Base-by-base conservation (phyloP, 2,329 filamentous ascomycete genomes). In the Podosphaera leucotricha region DNA sequence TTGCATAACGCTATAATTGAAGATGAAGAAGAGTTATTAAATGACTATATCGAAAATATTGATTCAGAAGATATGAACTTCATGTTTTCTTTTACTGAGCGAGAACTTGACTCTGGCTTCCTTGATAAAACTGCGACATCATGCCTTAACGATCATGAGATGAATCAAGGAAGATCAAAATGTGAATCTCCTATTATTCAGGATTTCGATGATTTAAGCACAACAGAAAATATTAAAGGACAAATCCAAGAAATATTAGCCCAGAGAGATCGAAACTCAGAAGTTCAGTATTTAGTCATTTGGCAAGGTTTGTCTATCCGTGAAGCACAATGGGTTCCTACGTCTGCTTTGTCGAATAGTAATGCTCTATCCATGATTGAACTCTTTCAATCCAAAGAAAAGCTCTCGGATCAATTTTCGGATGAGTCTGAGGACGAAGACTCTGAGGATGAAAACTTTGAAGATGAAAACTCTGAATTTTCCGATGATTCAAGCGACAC, bases 271-370 rank as follows among this genome's bases (percentile, higher is more conserved):
- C 61, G 65, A 37, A 55, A 57, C 18, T 59, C 54, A 38, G 66
- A 66, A 22, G 38, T 62, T 2, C 66, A 70, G 46, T 72, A 71
- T 51, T 62, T 71, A 24, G 62, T 70, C n/a, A 62, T 66, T 26
- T 66, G 64, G 51, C 54, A 63, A 47, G 60, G 61, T 28, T 58
- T 61, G 10, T 56, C 57, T 10, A 50, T 56, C 1, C 65, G 68
- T 48, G 64, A 70, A 46, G 65, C 67, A 24, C 61, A 61, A 44
- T 72, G 68, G 68, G 56, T 70, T 26, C 60, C 62, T 6, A 49
- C 53, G 2, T 48, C 53, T 28, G 55, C 52, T 24, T 47, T 65
- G 33, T 59, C 56, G 15, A 49, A 52, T 26, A 49, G 52, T 10
- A 54, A 55, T 11, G 55, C 57, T 20, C 38, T 53, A 13, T 49